Evolutionary conservation across 371 early-diverging fungal genomes (phyloP).

Genomic region (Capniomyces stellatus): DNA sequence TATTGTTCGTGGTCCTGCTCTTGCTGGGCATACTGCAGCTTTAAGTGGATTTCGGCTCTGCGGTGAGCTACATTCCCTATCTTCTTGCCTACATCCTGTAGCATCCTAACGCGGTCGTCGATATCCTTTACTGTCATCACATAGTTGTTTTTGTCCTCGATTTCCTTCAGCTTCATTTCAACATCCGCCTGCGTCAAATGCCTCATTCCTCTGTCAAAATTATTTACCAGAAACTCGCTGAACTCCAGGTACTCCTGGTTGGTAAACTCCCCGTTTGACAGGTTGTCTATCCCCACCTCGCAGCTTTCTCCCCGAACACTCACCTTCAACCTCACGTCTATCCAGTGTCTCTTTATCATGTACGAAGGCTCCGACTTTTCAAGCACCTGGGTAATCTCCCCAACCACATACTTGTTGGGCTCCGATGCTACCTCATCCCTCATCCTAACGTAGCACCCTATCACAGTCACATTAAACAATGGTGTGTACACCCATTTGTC

Average conservation of each 20-base stretch:
- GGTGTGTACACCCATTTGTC: conserved; percentile 57
- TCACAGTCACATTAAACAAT: conserved; percentile 42
- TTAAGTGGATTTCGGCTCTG: background rate
- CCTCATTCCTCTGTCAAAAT: background rate
- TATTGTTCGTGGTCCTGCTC: conserved; percentile 2
- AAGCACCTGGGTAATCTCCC: conserved; percentile 14
- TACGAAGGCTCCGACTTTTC: conserved; percentile 1
- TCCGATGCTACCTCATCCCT: conserved; percentile 34
- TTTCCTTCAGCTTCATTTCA: background rate
- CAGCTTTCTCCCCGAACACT: background rate
- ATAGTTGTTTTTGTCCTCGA: background rate
- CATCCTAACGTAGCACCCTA: conserved; percentile 46
- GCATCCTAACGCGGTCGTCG: background rate
- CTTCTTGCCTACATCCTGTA: conserved; percentile 1
- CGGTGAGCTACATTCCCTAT: background rate
- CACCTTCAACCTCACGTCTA: conserved; percentile 1
- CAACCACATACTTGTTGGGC: conserved; percentile 39
- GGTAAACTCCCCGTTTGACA: conserved; percentile 2
- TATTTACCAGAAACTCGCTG: background rate
- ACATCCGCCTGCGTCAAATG: background rate
- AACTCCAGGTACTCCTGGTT: background rate
- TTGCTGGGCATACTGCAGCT: conserved; percentile 2
- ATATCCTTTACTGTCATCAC: conserved; percentile 2
- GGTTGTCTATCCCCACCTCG: conserved; percentile 1
- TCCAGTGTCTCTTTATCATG: background rate